These are phyloP conservation scores for Arthrobotrys megalospora DNA, from an alignment of 2,329 filamentous ascomycete species.

Conservation along the genomic window DNA sequence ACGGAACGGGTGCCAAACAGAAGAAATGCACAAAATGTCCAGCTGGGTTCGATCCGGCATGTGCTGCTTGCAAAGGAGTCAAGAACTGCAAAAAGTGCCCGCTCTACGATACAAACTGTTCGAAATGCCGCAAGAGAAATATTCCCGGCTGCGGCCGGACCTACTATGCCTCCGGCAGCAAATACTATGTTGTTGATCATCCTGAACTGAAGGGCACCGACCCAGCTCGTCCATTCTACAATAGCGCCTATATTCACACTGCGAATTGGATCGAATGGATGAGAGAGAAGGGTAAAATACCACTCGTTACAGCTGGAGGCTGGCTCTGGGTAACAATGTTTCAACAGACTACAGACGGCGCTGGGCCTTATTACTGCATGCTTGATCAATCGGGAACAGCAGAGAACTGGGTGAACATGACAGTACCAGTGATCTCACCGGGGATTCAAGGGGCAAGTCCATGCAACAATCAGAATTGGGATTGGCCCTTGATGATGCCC, in stretches of 20 bases:
- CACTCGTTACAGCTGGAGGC: slow-evolving; percentile 15
- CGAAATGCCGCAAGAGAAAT: slow-evolving; percentile 20
- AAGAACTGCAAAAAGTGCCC: slow-evolving; percentile 8
- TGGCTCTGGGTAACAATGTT: slow-evolving; percentile 25
- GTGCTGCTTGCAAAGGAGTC: slow-evolving; percentile 5
- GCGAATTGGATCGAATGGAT: slow-evolving; percentile 32
- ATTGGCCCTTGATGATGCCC: slow-evolving; percentile 28
- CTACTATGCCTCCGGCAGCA: slow-evolving; percentile 6
- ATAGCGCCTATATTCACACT: slow-evolving; percentile 11
- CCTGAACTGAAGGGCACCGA: slow-evolving; percentile 19
- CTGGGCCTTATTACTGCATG: slow-evolving; percentile 15
- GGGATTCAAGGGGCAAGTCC: slow-evolving; percentile 27
- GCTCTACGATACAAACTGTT: slow-evolving; percentile 29
- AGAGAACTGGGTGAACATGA: slow-evolving; percentile 13
- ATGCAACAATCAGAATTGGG: slow-evolving; percentile 29
- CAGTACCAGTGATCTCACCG: slow-evolving; percentile 4
- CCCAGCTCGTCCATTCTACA: neutral
- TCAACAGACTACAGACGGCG: slow-evolving; percentile 31
- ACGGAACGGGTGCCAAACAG: slow-evolving; percentile 9
- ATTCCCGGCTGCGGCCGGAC: slow-evolving; percentile 26
- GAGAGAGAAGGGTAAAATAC: slow-evolving; percentile 5
- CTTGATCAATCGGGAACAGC: slow-evolving; percentile 17
- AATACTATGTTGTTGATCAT: slow-evolving; percentile 25
- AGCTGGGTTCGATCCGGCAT: slow-evolving; percentile 22
- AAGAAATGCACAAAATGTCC: slow-evolving; percentile 13